A percentile compares a stretch with the other conserved stretches of the same genome.
phyloP scores from a whole-genome alignment of 257 asterid species.

The Solanum lignicaule region DNA sequence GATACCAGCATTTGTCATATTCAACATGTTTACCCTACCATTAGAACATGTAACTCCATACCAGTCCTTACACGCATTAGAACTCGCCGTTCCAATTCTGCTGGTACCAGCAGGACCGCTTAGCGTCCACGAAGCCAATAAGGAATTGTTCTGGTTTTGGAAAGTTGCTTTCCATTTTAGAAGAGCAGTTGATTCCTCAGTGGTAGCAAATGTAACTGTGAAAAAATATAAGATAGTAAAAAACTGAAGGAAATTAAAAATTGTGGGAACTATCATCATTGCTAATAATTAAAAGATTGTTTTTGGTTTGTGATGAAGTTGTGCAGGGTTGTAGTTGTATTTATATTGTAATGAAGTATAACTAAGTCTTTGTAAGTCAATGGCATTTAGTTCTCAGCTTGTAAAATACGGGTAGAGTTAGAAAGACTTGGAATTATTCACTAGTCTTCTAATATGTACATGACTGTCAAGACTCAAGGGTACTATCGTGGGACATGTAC shows the following conservation, averaged over 20 bases:
- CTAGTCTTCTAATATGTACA: neutral
- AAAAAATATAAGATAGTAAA: neutral
- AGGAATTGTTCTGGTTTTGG: neutral
- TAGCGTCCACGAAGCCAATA: slow-evolving; percentile 9
- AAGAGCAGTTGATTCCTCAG: slow-evolving; percentile 8
- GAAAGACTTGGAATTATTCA: neutral
- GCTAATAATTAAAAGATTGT: neutral
- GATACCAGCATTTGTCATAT: neutral
- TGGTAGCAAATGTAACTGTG: neutral
- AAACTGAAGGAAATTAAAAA: neutral
- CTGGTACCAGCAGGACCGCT: neutral
- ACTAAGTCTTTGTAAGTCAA: neutral
- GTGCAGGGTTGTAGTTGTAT: neutral
- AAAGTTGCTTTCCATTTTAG: slow-evolving; percentile 9
- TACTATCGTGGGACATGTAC: neutral
- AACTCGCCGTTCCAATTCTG: neutral
- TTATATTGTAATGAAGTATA: neutral
- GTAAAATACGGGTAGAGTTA: neutral
- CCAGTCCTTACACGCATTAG: slow-evolving; percentile 3
- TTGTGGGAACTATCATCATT: neutral
- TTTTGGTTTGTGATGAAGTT: neutral
- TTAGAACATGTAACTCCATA: slow-evolving; percentile 4
- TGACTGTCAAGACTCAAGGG: neutral
- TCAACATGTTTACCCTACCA: neutral
- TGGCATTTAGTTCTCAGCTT: neutral